Base-by-base conservation (phyloP, 1,284 basidiomycete species). In the Stygiomarasmius scandens region DNA sequence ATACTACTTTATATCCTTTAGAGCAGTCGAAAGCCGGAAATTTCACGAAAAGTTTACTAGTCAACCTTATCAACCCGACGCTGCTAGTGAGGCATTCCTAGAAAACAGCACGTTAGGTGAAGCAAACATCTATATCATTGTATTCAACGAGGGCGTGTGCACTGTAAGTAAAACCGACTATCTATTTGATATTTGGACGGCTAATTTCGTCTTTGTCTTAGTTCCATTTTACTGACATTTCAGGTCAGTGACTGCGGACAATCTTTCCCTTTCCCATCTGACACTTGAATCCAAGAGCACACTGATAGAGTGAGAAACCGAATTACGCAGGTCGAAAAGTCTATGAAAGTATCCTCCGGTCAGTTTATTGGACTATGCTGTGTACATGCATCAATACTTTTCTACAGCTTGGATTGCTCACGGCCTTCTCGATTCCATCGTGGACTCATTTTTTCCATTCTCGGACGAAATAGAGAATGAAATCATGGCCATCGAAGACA, bases 141-240 rank as follows among this genome's bases (percentile, higher is more conserved):
- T 98, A 2, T 96, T 98, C 67, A 82, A 86, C 12, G 93, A 95
- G 67, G 96, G 95, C 5, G 89, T 97, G 58, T 88, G 94, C 63
- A 89, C 91, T 53, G 93, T 95, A 67, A 71, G 91, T 81, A 20
- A 24, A n/a, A n/a, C n/a, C n/a, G n/a, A n/a, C n/a, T n/a, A n/a
- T n/a, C n/a, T n/a, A n/a, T n/a, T n/a, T n/a, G n/a, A n/a, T n/a
- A n/a, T n/a, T n/a, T n/a, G n/a, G n/a, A n/a, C n/a, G n/a, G n/a
- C n/a, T n/a, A n/a, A n/a, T n/a, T n/a, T 32, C 12, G 29, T 6
- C 12, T 29, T 20, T 34, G 6, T 52, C 5, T 16, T 9, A 95
- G 92, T 98, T 98, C 70, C 94, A 97, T 73, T 97, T 93, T 67
- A 92, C 92, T 53, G 93, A 98, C 67, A 87, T 97, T 50, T 86